These are phyloP conservation scores for Talaromyces piceae DNA, from an alignment of 2,329 filamentous ascomycete species.

Conservation along the genomic window DNA sequence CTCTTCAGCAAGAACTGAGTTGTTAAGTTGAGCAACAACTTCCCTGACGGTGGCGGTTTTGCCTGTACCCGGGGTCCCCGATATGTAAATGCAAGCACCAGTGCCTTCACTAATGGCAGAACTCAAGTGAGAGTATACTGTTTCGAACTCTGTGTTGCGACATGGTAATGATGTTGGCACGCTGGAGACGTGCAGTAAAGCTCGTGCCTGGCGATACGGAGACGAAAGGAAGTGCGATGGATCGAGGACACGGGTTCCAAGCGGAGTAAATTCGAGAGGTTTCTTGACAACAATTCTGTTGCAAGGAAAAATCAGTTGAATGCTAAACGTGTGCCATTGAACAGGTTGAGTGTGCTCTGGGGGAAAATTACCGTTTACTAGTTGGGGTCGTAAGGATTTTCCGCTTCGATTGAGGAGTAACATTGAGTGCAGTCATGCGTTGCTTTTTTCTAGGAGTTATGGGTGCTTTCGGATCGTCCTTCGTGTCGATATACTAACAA, in stretches of 20 bases:
- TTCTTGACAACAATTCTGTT: slow-evolving; percentile 68
- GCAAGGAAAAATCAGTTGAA: neutral
- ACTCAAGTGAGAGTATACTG: slow-evolving; percentile 89
- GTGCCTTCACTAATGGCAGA: slow-evolving; percentile 88
- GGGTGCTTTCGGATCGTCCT: slow-evolving; percentile 27
- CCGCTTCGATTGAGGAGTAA: slow-evolving; percentile 36
- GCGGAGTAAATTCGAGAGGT: slow-evolving; percentile 85
- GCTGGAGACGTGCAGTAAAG: slow-evolving; percentile 83
- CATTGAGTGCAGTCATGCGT: slow-evolving; percentile 40
- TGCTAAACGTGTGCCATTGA: slow-evolving; percentile 9
- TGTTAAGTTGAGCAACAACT: slow-evolving; percentile 80
- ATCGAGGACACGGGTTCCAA: slow-evolving; percentile 80
- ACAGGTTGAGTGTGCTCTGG: neutral
- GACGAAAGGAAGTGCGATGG: slow-evolving; percentile 68
- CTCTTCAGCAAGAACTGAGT: slow-evolving; percentile 80
- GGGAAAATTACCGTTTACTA: slow-evolving; percentile 47
- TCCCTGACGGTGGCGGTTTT: slow-evolving; percentile 97
- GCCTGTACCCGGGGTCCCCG: slow-evolving; percentile 93
- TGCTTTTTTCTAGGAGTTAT: slow-evolving; percentile 52
- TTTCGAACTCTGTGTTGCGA: slow-evolving; percentile 81
- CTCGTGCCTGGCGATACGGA: slow-evolving; percentile 85
- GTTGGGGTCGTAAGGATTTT: slow-evolving; percentile 52
- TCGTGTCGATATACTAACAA: slow-evolving; percentile 30
- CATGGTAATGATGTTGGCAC: slow-evolving; percentile 86
- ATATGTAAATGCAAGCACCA: slow-evolving; percentile 97